phyloP scores from a whole-genome alignment of 2,329 filamentous ascomycete genomes.

The Clathrospora elynae region DNA sequence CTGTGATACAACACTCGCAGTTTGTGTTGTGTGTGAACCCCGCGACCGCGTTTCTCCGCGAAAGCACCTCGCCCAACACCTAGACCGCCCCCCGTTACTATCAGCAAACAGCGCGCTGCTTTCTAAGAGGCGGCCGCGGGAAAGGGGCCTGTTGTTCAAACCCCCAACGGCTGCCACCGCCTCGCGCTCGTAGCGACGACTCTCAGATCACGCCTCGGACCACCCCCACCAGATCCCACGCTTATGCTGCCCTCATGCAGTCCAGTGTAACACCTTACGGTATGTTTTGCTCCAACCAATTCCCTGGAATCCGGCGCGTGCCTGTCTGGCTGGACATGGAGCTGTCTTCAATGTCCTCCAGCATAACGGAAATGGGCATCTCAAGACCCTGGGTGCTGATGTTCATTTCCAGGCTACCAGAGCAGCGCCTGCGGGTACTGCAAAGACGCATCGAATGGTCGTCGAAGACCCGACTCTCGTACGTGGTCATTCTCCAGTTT shows the following conservation, averaged over 20 bases:
- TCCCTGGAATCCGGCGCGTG: slow-evolving; percentile 41
- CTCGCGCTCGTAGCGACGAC: slow-evolving; percentile 18
- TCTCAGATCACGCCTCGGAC: slow-evolving; percentile 24
- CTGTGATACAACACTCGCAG: slow-evolving; percentile 20
- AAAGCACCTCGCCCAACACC: neutral
- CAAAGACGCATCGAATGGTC: slow-evolving; percentile 54
- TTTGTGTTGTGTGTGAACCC: slow-evolving; percentile 7
- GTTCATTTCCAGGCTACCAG: slow-evolving; percentile 51
- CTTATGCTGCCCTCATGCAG: slow-evolving; percentile 51
- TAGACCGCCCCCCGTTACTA: slow-evolving; percentile 4
- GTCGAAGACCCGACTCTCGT: slow-evolving; percentile 56
- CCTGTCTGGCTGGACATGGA: slow-evolving; percentile 44
- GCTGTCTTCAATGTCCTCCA: slow-evolving; percentile 4
- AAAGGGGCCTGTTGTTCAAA: slow-evolving; percentile 22
- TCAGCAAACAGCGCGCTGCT: slow-evolving; percentile 2
- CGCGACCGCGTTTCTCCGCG: slow-evolving; percentile 24
- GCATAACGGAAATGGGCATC: slow-evolving; percentile 9
- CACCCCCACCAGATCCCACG: slow-evolving; percentile 46
- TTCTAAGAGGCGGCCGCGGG: slow-evolving; percentile 1
- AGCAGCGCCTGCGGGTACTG: slow-evolving; percentile 58
- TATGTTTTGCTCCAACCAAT: slow-evolving; percentile 50
- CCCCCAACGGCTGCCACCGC: slow-evolving; percentile 17
- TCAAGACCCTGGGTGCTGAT: slow-evolving; percentile 29
- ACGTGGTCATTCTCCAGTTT: slow-evolving; percentile 41
- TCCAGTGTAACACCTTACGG: slow-evolving; percentile 50